Base-by-base conservation (phyloP, 2,329 filamentous ascomycete genomes). In the Curvularia sp. region DNA sequence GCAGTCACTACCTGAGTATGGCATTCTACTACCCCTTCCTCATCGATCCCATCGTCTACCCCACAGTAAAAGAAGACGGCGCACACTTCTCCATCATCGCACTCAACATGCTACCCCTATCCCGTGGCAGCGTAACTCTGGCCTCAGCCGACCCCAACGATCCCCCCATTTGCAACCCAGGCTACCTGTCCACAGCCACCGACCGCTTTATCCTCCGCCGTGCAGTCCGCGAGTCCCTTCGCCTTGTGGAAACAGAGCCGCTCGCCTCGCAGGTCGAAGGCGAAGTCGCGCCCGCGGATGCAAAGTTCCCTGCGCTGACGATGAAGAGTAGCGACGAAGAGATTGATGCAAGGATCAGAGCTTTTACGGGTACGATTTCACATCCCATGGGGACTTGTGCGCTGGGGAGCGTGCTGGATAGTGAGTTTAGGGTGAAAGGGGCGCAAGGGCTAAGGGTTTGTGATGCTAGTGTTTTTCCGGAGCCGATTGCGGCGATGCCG, bases 401-500 rank as follows among this genome's bases (percentile, higher is more conserved):
- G 9, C 42, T 70, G 49, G 67, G 67, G 3, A 58, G 47, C 8
- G 68, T 70, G 15, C 28, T 69, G 7, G 60, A 66, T 58, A 59
- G 42, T 22, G 57, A 65, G 31, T 62, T 65, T 31, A 64, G 55
- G 47, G 55, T 60, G 15, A 60, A 62, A n/a, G 53, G 57, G 7
- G 44, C 53, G 49, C 8, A 55, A 20, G 57, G 51, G 1, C 24
- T 66, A 43, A 57, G 59, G 31, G 63, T 65, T 10, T 65, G 65
- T 26, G 63, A 64, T 60, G 65, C 61, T 26, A 68, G 62, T 51
- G 60, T 68, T 12, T 61, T 65, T 24, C 61, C 63, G 8, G 66
- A 67, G 39, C 61, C 64, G n/a, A 46, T 68, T 22, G 66, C 58
- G 26, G 58, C 59, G 12, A 70, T 69, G 68, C 68, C 65, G 22